A percentile compares a stretch with the other conserved stretches of the same genome.
phyloP scores from a whole-genome alignment of 129 eudicot species.

The Pseudognaphalium luteoalbum region DNA sequence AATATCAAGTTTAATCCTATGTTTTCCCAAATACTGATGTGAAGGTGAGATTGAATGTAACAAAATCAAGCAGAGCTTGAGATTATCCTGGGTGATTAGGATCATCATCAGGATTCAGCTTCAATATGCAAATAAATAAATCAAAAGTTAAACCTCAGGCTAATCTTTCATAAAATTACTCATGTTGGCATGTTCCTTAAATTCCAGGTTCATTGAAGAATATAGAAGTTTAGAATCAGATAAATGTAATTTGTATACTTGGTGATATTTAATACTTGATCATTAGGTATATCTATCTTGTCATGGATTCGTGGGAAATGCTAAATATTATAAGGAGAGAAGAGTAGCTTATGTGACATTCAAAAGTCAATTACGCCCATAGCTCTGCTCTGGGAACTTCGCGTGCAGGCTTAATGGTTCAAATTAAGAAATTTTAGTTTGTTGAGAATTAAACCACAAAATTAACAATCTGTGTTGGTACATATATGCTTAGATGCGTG shows the following conservation, averaged over 20 bases:
- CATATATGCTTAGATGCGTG: not conserved
- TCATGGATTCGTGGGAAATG: not conserved
- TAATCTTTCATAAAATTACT: conserved; percentile 8
- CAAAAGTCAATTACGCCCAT: not conserved
- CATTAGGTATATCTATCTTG: conserved; percentile 1
- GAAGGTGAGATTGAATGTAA: conserved; percentile 3
- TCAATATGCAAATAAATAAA: not conserved
- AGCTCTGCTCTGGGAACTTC: not conserved
- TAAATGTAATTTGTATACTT: not conserved
- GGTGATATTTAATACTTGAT: conserved; percentile 4
- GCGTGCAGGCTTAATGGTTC: conserved; percentile 7
- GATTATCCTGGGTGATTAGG: not conserved
- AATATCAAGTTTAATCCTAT: conserved; percentile 10
- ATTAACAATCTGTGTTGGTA: not conserved
- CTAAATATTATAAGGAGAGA: not conserved
- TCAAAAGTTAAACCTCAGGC: not conserved
- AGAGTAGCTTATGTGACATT: not conserved
- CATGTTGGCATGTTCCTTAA: conserved; percentile 7
- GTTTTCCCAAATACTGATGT: not conserved
- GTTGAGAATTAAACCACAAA: not conserved
- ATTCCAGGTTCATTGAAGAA: conserved; percentile 1
- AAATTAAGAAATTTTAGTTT: not conserved
- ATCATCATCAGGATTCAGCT: conserved; percentile 10
- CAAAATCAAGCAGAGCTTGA: not conserved
- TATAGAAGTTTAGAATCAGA: not conserved